Percentiles rank a stretch among this genome's conserved stretches.
These are phyloP conservation scores for Parathielavia appendiculata DNA, from an alignment of 495 filamentous ascomycete species.

Conservation along the genomic window DNA sequence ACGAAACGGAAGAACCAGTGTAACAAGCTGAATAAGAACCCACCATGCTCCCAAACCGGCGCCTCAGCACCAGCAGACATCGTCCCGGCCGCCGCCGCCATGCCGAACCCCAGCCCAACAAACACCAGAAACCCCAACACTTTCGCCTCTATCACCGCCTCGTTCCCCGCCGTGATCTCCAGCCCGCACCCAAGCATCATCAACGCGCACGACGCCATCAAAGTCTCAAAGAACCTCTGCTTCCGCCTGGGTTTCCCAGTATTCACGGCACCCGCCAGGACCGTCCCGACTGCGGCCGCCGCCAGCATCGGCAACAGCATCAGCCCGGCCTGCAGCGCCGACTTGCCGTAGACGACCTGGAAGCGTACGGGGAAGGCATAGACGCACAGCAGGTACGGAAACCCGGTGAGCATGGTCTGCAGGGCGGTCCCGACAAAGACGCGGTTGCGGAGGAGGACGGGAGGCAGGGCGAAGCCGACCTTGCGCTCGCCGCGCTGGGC, in stretches of 20 bases:
- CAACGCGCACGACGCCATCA: slow-evolving; percentile 30
- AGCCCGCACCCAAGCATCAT: slow-evolving; percentile 40
- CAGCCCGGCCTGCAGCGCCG: slow-evolving; percentile 48
- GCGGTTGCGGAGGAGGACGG: slow-evolving; percentile 29
- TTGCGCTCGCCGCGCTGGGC: not conserved
- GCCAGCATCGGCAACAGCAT: slow-evolving; percentile 55
- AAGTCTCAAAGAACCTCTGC: slow-evolving; percentile 33
- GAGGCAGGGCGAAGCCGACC: slow-evolving; percentile 23
- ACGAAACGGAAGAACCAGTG: too few species aligned
- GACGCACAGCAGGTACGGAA: slow-evolving; percentile 51
- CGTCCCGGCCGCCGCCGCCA: slow-evolving; percentile 37
- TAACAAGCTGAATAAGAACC: slow-evolving; percentile 3
- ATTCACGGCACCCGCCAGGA: slow-evolving; percentile 37
- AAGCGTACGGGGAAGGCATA: slow-evolving; percentile 56
- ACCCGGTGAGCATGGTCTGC: slow-evolving; percentile 48
- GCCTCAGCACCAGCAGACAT: slow-evolving; percentile 33
- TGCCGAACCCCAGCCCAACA: slow-evolving; percentile 45
- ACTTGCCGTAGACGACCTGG: slow-evolving; percentile 51
- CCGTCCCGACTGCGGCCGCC: slow-evolving; percentile 44
- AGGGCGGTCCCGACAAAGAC: slow-evolving; percentile 33
- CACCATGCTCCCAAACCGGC: slow-evolving; percentile 38
- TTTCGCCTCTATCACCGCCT: slow-evolving; percentile 29
- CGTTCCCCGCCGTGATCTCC: slow-evolving; percentile 31
- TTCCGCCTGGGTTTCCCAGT: slow-evolving; percentile 14
- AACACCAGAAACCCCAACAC: slow-evolving; percentile 42